Evolutionary conservation across 805 yeast species (phyloP).

Genomic region (Candida schatavii): DNA sequence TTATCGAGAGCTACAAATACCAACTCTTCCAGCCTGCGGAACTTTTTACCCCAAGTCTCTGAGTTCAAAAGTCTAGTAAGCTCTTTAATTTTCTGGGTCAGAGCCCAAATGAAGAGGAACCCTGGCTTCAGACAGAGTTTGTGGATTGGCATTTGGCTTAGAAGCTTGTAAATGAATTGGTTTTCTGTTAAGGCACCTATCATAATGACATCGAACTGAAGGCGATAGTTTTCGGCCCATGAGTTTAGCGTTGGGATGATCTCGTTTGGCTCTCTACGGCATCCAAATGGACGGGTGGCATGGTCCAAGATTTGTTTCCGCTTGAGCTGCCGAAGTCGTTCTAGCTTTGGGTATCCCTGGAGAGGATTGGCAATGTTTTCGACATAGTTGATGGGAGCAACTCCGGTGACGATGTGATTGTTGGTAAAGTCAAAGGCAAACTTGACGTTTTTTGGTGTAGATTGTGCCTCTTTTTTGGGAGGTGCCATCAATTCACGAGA

Average conservation of each 20-base stretch:
- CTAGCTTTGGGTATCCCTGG: conserved; percentile 84
- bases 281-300: conserved; percentile 66
- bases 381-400: conserved; percentile 60
- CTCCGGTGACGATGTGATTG: conserved; percentile 60
- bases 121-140: conserved; percentile 82
- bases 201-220: conserved; percentile 88
- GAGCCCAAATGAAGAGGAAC: conserved; percentile 83
- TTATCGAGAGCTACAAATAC: conserved; percentile 74
- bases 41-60: conserved; percentile 55
- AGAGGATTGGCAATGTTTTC: conserved; percentile 65
- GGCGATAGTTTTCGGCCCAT: conserved; percentile 58
- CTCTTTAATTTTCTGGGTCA: conserved; percentile 67
- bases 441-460: background rate
- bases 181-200: conserved; percentile 81
- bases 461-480: too few relatives aligned
- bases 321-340: conserved; percentile 64
- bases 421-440: conserved; percentile 57
- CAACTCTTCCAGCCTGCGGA: conserved; percentile 86
- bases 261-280: conserved; percentile 47
- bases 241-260: conserved; percentile 55
- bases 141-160: conserved; percentile 67
- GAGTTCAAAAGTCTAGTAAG: conserved; percentile 51
- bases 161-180: conserved; percentile 60
- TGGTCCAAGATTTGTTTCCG: conserved; percentile 50
- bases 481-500: too few relatives aligned